Evolutionary conservation across 2,329 filamentous ascomycete genomes (phyloP), one percentile per base, ranked within the genome.

Genomic region (Elsinoe necatrix): DNA sequence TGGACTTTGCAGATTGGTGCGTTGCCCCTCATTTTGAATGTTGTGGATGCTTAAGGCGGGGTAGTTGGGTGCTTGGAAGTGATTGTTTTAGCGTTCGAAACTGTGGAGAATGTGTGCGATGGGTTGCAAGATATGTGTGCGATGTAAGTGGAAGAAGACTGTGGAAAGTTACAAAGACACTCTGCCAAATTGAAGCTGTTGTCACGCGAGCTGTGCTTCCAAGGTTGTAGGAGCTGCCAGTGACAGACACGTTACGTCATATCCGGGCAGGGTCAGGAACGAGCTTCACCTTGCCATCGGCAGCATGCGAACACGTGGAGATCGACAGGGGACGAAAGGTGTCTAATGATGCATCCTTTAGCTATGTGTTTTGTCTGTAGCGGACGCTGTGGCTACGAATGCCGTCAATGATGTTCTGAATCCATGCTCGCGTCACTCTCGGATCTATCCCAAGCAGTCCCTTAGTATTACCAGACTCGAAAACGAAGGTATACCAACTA

Each of bases 1-100:
- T 92, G 86, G 74, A 95, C 80, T 77, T 93, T 95, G 75, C 78
- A 79, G 72, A 85, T 80, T 60, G 72, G 70, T 62, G 80, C 79
- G 75, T 88, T 86, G 75, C 85, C 86, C 70, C 85, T 85, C 65
- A 66, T 67, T 9, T 47, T 67, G 59, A 48, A 48, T 55, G 58
- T 56, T 35, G 47, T 56, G 27, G n/a, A 48, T 57, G 25, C 21
- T 54, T 9, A 11, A 34, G 27, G 42, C 9, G 47, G 56, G 47
- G 27, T 45, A 27, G 29, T 43, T 16, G 34, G 20, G 31, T 54
- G 50, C 11, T 21, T 21, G 7, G 31, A 20, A 41, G 50, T 27
- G 29, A 27, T 23, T 23, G 50, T 31, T 54, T 14, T 6, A 50
- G 42, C 42, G 42, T 25, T 47, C 25, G 42, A 9, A 4, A 9